Base-by-base conservation (phyloP, 2,329 filamentous ascomycete genomes). In the Epichloe hybrida region DNA sequence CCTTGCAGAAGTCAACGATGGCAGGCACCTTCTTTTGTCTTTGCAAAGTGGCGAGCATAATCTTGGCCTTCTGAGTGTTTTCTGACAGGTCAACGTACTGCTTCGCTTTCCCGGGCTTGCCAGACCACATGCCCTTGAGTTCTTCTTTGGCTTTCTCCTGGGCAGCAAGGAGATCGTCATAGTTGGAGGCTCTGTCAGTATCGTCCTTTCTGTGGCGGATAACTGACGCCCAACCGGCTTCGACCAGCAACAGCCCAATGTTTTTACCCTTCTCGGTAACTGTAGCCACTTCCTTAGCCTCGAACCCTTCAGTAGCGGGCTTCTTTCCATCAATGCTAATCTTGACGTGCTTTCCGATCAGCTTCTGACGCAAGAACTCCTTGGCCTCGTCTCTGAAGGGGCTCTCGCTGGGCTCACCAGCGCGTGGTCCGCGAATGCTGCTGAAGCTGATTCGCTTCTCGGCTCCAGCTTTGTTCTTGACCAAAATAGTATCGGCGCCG, bases 1-100 rank as follows among this genome's bases (percentile, higher is more conserved):
- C 87, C 71, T 97, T 96, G 73, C 95, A 93, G 66, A 94, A 98
- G 67, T 98, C 93, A 41, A 98, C 89, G 58, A 98, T 77, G 11
- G 86, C 93, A 7, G 93, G 89, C 3, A 97, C 84, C 68, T 87
- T 91, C 75, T 88, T 91, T 67, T 96, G 90, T 50, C 91, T 81
- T 54, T 93, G 87, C 35, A 98, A 77, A 21, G 88, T 83, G 11
- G 87, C 86, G 38, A 95, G 77, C 67, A 95, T 89, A 50, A 95
- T 84, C 77, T 96, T 97, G 55, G 93, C 93, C 70, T 96, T 95
- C 66, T 97, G 91, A 6, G 91, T 71, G 54, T 79, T 90, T 67
- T 97, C 93, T 5, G 90, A 96, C 63, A 91, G 89, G 66, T 98
- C 93, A 43, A 85, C 78, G 64, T 87, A 93, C 64, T 85, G 80